Conservation (phyloP, 257 asterid species). For the Solanum raphanifolium region DNA sequence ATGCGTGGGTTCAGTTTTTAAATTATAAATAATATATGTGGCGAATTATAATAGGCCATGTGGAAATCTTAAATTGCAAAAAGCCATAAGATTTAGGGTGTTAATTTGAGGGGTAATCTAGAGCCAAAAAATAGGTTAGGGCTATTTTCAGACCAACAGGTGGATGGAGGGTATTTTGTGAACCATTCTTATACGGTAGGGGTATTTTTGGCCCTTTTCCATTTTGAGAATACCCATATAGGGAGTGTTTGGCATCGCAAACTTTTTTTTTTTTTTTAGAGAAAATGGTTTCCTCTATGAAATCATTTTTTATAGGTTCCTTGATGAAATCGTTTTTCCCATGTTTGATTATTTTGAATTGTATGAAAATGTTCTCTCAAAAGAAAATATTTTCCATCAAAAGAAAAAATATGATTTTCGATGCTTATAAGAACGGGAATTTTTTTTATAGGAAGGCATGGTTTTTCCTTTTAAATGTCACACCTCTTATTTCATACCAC, state of each 20-base stretch:
- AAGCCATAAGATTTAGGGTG: not conserved
- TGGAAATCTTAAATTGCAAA: not conserved
- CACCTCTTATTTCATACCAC: not conserved
- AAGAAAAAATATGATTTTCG: not conserved
- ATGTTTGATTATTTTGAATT: not conserved
- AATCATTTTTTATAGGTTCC: not conserved
- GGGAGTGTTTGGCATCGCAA: too few relatives aligned
- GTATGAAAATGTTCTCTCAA: not conserved
- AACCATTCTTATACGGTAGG: not conserved
- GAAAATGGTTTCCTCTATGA: not conserved
- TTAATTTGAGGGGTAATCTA: not conserved
- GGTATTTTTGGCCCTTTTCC: not conserved
- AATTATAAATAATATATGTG: not conserved
- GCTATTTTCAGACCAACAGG: not conserved
- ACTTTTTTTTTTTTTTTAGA: too few relatives aligned
- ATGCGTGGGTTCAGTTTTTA: not conserved
- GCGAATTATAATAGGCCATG: not conserved
- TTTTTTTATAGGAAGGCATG: not conserved
- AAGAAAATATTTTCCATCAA: not conserved
- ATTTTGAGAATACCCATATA: not conserved
- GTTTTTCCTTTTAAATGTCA: not conserved
- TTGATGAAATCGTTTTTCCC: not conserved
- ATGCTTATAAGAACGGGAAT: not conserved
- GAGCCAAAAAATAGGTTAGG: not conserved
- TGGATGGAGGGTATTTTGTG: not conserved